Percentiles rank a stretch among this genome's conserved stretches.
phyloP scores from a whole-genome alignment of 2,329 filamentous ascomycete species.

The Sclerotinia borealis region DNA sequence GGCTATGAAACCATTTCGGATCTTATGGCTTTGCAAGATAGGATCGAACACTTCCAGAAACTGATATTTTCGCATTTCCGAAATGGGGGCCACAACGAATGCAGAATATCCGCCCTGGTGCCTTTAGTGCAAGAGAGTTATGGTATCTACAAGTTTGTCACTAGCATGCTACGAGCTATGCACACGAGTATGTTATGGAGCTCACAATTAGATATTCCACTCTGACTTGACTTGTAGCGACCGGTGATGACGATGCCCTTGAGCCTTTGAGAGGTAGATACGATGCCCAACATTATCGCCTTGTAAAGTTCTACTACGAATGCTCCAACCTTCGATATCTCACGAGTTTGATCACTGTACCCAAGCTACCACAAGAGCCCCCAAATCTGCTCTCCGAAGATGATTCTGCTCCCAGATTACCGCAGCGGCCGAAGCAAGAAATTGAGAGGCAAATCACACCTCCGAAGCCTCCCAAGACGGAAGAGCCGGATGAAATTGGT shows the following conservation, averaged over 20 bases:
- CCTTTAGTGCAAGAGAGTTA: conserved; percentile 96
- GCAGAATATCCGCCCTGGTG: conserved; percentile 87
- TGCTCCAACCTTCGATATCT: conserved; percentile 96
- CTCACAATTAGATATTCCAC: not conserved
- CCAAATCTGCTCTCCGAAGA: conserved; percentile 85
- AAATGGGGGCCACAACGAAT: conserved; percentile 88
- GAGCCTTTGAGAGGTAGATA: conserved; percentile 84
- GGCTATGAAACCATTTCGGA: conserved; percentile 96
- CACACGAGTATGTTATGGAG: conserved; percentile 69
- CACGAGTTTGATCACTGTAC: conserved; percentile 91
- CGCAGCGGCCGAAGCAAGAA: conserved; percentile 71
- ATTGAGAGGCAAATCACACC: conserved; percentile 65
- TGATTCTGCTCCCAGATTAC: conserved; percentile 75
- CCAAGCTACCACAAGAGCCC: conserved; percentile 89
- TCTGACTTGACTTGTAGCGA: conserved; percentile 46
- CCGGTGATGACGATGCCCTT: conserved; percentile 88
- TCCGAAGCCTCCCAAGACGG: conserved; percentile 57
- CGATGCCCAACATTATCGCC: conserved; percentile 90
- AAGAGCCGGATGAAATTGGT: conserved; percentile 89
- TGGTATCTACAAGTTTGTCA: conserved; percentile 99
- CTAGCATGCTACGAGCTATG: conserved; percentile 98
- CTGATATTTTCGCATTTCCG: conserved; percentile 97
- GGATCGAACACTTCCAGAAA: conserved; percentile 98
- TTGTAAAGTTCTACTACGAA: conserved; percentile 98
- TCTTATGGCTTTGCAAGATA: conserved; percentile 92